Conservation (phyloP, 2,329 filamentous ascomycete genomes). For the Cordyceps sp. region DNA sequence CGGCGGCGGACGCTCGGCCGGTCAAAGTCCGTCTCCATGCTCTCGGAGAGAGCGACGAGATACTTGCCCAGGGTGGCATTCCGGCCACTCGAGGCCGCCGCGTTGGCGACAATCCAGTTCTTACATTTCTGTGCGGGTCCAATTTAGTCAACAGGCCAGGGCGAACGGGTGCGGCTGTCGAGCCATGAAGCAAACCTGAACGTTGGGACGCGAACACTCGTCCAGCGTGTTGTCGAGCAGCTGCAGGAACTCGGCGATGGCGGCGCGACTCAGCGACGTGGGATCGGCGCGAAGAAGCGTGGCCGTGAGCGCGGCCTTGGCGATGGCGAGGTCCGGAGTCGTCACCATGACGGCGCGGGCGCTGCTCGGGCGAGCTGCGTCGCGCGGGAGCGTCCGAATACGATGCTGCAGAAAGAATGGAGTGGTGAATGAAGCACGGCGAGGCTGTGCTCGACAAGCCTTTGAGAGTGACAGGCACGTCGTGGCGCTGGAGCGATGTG, state of each 20-base stretch:
- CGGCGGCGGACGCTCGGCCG: slow-evolving; percentile 46
- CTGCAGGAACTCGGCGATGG: slow-evolving; percentile 52
- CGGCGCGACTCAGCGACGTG: slow-evolving; percentile 47
- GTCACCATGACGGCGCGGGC: slow-evolving; percentile 36
- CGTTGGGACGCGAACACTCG: slow-evolving; percentile 63
- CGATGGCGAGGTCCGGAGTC: slow-evolving; percentile 56
- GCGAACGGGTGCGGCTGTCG: no score
- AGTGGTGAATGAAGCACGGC: no score
- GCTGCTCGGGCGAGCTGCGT: no score
- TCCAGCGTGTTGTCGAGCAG: slow-evolving; percentile 47
- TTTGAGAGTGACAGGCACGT: no score
- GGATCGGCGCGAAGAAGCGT: slow-evolving; percentile 60
- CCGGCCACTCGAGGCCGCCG: slow-evolving; percentile 50
- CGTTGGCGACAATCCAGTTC: slow-evolving; percentile 62
- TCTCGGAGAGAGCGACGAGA: slow-evolving; percentile 47
- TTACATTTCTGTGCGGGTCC: slow-evolving; percentile 64
- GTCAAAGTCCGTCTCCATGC: slow-evolving; percentile 12
- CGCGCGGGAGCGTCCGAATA: no score
- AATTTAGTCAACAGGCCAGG: no score
- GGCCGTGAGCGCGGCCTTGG: slow-evolving; percentile 63
- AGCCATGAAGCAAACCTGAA: slow-evolving; percentile 64
- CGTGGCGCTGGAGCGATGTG: no score
- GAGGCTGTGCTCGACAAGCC: no score
- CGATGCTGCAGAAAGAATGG: no score
- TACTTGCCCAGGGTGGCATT: slow-evolving; percentile 58